Evolutionary conservation across 1,139 yeast species (phyloP).

Genomic region (Lodderomyces orthopsilosis): DNA sequence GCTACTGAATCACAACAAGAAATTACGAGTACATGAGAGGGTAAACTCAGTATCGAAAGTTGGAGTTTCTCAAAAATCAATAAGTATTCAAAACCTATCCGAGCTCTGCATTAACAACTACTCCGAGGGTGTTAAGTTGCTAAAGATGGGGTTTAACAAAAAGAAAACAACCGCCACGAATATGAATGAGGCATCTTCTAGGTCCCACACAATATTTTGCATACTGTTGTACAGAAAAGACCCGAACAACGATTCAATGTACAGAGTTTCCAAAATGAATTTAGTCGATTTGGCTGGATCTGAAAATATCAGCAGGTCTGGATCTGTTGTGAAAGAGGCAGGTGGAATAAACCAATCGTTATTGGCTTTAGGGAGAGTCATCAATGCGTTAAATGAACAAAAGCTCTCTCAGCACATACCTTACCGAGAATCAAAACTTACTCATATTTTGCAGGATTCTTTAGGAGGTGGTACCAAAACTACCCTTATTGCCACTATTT

Average conservation of each 20-base stretch:
- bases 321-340: slow-evolving; percentile 85
- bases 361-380: slow-evolving; percentile 80
- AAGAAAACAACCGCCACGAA: slow-evolving; percentile 69
- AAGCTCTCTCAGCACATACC: slow-evolving; percentile 56
- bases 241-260: slow-evolving; percentile 23
- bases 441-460: slow-evolving; percentile 76
- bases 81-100: slow-evolving; percentile 51
- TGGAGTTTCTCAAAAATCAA: slow-evolving; percentile 10
- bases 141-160: slow-evolving; percentile 54
- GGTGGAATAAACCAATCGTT: slow-evolving; percentile 85
- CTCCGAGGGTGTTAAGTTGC: slow-evolving; percentile 49
- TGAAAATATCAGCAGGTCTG: slow-evolving; percentile 75
- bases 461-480: slow-evolving; percentile 83
- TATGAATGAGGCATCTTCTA: slow-evolving; percentile 64
- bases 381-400: slow-evolving; percentile 54
- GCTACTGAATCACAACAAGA: slow-evolving; percentile 43
- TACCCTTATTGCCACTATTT: slow-evolving; percentile 74
- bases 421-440: slow-evolving; percentile 80
- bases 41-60: not conserved
- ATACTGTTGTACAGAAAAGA: slow-evolving; percentile 52
- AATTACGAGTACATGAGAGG: slow-evolving; percentile 52
- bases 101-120: slow-evolving; percentile 55
- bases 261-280: slow-evolving; percentile 64
- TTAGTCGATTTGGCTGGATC: slow-evolving; percentile 90
- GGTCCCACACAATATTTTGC: slow-evolving; percentile 74